These are phyloP conservation scores for Coniophora puteana DNA, from an alignment of 1,284 basidiomycete species.

Conservation along the genomic window DNA sequence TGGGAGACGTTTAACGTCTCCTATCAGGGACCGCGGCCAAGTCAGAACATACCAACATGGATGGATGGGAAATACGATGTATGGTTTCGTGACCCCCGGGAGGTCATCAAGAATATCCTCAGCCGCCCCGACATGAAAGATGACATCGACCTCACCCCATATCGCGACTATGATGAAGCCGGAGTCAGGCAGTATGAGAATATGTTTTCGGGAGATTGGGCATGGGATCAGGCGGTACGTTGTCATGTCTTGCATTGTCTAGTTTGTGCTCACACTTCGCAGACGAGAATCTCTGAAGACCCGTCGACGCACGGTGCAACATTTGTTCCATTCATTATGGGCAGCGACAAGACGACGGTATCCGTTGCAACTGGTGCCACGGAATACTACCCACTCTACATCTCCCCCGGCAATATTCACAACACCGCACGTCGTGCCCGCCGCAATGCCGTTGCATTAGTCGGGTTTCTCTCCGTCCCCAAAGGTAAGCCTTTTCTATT, in stretches of 20 bases:
- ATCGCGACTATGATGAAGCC: conserved; percentile 10
- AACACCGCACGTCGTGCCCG: conserved; percentile 24
- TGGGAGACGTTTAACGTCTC: conserved; percentile 17
- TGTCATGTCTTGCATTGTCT: no score
- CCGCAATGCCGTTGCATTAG: conserved; percentile 16
- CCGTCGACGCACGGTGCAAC: conserved; percentile 6
- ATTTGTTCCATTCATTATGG: conserved; percentile 21
- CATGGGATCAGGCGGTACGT: conserved; percentile 14
- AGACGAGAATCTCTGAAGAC: no score
- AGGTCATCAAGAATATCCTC: conserved; percentile 15
- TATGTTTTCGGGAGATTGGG: conserved; percentile 19
- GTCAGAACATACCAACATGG: not conserved
- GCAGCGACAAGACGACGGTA: conserved; percentile 33
- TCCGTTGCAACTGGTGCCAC: conserved; percentile 30
- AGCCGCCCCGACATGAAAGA: conserved; percentile 18
- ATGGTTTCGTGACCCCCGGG: conserved; percentile 13
- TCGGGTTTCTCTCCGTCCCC: conserved; percentile 30
- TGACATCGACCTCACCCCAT: conserved; percentile 18
- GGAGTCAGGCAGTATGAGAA: conserved; percentile 4
- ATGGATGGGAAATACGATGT: conserved; percentile 9
- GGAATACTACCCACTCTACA: conserved; percentile 29
- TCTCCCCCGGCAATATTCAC: conserved; percentile 19
- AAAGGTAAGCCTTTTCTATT: conserved; percentile 24
- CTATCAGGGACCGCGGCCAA: conserved; percentile 10
- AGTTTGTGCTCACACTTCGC: no score